These are phyloP conservation scores for Fennellomyces sp. DNA, from an alignment of 371 early-diverging fungal species.

Conservation along the genomic window DNA sequence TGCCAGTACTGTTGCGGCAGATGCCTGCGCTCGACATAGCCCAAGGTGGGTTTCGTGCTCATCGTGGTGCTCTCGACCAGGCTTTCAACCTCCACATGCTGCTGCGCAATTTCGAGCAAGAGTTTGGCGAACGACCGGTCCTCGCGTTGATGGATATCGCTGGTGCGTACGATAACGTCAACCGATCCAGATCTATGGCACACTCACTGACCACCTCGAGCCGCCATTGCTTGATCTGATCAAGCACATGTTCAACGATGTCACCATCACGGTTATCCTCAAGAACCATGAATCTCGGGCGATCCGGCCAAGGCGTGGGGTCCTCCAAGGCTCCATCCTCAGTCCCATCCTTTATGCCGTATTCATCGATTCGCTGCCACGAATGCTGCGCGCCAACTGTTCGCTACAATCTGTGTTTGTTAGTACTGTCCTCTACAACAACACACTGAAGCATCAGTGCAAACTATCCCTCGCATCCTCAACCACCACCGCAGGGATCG, in stretches of 20 bases:
- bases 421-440: background rate
- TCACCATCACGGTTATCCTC: slow-evolving; percentile 5
- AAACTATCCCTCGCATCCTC: background rate
- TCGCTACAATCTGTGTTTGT: background rate
- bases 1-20: background rate
- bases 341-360: slow-evolving; percentile 26
- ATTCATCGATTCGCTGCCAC: slow-evolving; percentile 25
- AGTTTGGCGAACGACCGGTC: background rate
- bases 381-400: background rate
- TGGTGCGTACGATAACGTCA: slow-evolving; percentile 20
- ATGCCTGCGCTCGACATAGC: slow-evolving; percentile 13
- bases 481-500: background rate
- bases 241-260: slow-evolving; percentile 17
- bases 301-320: slow-evolving; percentile 16
- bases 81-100: slow-evolving; percentile 20
- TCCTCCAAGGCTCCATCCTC: slow-evolving; percentile 28
- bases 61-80: slow-evolving; percentile 21
- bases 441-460: background rate
- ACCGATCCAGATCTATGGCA: slow-evolving; percentile 17
- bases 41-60: slow-evolving; percentile 20
- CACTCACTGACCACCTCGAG: background rate
- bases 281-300: background rate
- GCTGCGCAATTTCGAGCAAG: background rate
- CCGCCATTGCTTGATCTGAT: slow-evolving; percentile 5
- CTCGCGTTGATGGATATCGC: slow-evolving; percentile 30